Evolutionary conservation across 495 filamentous ascomycete species (phyloP).

Genomic region (Neurospora africana): DNA sequence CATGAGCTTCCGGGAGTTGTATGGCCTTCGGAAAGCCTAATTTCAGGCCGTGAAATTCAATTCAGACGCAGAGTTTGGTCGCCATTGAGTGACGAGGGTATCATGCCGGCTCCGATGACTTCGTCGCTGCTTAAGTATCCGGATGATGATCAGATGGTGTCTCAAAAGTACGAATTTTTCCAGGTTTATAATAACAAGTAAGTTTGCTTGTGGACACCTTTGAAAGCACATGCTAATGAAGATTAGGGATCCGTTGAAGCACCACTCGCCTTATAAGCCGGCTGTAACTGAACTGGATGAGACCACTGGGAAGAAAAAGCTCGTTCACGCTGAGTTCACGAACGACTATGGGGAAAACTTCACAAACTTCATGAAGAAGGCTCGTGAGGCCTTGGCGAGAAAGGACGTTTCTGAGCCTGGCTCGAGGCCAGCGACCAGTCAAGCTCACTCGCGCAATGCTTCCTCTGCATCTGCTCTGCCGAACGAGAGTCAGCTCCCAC

Average conservation of each 20-base stretch:
- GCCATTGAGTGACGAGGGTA: constrained; percentile 13
- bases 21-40: constrained; percentile 29
- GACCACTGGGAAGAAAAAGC: constrained; percentile 24
- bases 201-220: constrained; percentile 6
- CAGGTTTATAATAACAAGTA: constrained; percentile 40
- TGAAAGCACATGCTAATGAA: constrained; percentile 4
- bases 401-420: background rate
- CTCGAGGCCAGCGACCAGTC: background rate
- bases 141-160: constrained; percentile 15
- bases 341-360: constrained; percentile 46
- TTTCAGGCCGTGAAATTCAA: constrained; percentile 25
- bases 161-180: constrained; percentile 43
- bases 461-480: background rate
- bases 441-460: background rate
- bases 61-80: constrained; percentile 20
- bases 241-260: constrained; percentile 32
- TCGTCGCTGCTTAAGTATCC: constrained; percentile 18
- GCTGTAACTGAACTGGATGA: background rate
- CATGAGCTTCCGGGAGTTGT: constrained; percentile 24
- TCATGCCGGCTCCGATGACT: constrained; percentile 18
- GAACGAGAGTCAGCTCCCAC: background rate
- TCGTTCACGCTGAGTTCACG: constrained; percentile 30
- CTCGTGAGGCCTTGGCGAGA: constrained; percentile 29
- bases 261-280: constrained; percentile 38
- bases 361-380: constrained; percentile 33